These are phyloP conservation scores for Sapria himalayana DNA, from an alignment of 345 rosid genomes.

Conservation along the genomic window DNA sequence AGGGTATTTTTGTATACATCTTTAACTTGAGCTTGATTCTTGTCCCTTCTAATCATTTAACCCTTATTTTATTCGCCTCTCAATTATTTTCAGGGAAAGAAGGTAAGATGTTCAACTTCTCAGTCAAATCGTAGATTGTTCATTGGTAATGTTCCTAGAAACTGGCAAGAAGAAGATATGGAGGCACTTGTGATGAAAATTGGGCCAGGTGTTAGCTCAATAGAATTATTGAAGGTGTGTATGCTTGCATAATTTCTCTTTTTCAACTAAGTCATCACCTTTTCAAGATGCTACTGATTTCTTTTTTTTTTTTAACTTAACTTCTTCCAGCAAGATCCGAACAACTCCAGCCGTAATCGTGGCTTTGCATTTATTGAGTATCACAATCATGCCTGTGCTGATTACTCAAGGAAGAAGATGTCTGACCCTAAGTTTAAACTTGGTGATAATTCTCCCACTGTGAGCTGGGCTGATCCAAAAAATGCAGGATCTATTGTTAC, in stretches of 20 bases:
- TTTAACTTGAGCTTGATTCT: background rate
- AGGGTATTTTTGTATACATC: background rate
- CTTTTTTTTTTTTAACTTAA: background rate
- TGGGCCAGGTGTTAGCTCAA: conserved; percentile 68
- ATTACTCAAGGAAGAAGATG: conserved; percentile 81
- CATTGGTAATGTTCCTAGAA: conserved; percentile 74
- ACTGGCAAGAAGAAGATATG: conserved; percentile 54
- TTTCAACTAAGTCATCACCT: background rate
- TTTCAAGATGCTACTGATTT: conserved; percentile 1
- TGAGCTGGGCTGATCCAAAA: conserved; percentile 93
- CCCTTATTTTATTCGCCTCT: conserved; percentile 9
- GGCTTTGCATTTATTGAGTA: conserved; percentile 86
- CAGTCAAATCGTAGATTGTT: conserved; percentile 72
- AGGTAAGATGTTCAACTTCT: conserved; percentile 58
- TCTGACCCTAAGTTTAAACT: conserved; percentile 55
- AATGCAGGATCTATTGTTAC: conserved; percentile 52
- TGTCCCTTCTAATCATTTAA: background rate
- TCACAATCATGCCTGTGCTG: conserved; percentile 82
- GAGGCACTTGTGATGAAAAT: conserved; percentile 30
- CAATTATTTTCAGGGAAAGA: conserved; percentile 35
- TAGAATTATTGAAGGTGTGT: conserved; percentile 70
- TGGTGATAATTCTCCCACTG: conserved; percentile 70
- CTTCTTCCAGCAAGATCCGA: conserved; percentile 35
- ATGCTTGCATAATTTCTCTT: background rate
- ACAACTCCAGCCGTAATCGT: conserved; percentile 44